Percentiles rank a stretch among this genome's conserved stretches.
phyloP scores from a whole-genome alignment of 495 filamentous ascomycete species.

The Glarea lozoyensis region DNA sequence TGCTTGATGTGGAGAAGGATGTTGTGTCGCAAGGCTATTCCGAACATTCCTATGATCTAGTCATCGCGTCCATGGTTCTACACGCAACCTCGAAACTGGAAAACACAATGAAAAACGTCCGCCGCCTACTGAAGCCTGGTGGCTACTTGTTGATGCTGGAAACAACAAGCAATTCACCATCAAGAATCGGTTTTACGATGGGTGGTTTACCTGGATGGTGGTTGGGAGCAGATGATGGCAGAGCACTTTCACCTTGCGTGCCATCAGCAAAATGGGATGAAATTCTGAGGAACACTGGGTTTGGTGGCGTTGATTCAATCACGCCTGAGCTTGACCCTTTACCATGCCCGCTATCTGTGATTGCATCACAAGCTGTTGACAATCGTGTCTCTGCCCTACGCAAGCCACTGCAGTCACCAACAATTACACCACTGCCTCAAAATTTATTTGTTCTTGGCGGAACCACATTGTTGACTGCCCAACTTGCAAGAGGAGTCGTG shows the following conservation, averaged over 20 bases:
- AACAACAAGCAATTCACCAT: slow-evolving; percentile 24
- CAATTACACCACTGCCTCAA: neutral
- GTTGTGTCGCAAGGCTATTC: slow-evolving; percentile 33
- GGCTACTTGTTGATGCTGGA: slow-evolving; percentile 23
- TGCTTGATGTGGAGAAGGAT: slow-evolving; percentile 35
- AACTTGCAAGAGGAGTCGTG: neutral
- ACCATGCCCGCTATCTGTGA: slow-evolving; percentile 28
- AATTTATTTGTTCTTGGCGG: neutral
- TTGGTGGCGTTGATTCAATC: slow-evolving; percentile 30
- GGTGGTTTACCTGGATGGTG: too few relatives aligned
- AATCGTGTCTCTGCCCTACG: slow-evolving; percentile 16
- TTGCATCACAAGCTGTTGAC: slow-evolving; percentile 35
- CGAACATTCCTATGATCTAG: slow-evolving; percentile 36
- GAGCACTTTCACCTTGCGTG: too few relatives aligned
- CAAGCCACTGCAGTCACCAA: neutral
- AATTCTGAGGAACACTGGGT: too few relatives aligned
- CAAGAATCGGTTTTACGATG: too few relatives aligned
- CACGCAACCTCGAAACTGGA: slow-evolving; percentile 37
- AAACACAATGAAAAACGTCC: slow-evolving; percentile 30
- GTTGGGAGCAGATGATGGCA: too few relatives aligned
- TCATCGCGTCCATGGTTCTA: slow-evolving; percentile 34
- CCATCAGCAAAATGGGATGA: too few relatives aligned
- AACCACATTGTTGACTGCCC: neutral
- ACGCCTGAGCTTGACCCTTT: slow-evolving; percentile 11
- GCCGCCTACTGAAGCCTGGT: slow-evolving; percentile 41